These are phyloP conservation scores for Ophiostoma ulmi DNA, from an alignment of 2,329 filamentous ascomycete genomes.

Conservation along the genomic window DNA sequence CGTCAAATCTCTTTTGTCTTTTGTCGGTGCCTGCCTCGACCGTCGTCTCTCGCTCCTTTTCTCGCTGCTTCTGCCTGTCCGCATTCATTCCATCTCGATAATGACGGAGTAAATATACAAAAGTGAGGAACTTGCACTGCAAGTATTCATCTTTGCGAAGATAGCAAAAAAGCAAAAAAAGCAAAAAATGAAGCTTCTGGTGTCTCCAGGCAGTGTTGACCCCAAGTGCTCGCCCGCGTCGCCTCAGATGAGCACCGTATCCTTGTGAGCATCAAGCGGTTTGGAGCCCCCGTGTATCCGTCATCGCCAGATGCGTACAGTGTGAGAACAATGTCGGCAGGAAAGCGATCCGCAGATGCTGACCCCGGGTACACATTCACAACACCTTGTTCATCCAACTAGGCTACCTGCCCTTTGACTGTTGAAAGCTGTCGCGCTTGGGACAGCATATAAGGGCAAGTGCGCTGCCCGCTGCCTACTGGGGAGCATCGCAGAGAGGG, in stretches of 20 bases:
- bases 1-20: neutral
- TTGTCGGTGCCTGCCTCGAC: neutral
- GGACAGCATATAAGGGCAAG: neutral
- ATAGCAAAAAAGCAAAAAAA: neutral
- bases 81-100: too few species aligned
- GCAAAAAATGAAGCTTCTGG: constrained; percentile 2
- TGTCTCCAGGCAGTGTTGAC: neutral
- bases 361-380: neutral
- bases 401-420: constrained; percentile 6
- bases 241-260: neutral
- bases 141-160: neutral
- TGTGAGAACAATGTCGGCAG: neutral
- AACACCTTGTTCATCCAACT: neutral
- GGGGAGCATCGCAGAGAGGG: neutral
- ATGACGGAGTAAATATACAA: neutral
- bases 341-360: neutral
- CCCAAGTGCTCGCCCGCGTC: neutral
- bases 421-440: neutral
- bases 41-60: neutral
- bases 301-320: neutral
- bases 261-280: neutral
- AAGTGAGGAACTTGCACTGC: neutral
- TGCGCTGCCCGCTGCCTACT: neutral
- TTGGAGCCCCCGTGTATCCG: neutral
- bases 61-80: too few species aligned